Percentiles rank a stretch among this genome's conserved stretches.
Conservation (phyloP, 345 rosid genomes). For the Moricandia moricandioides region DNA sequence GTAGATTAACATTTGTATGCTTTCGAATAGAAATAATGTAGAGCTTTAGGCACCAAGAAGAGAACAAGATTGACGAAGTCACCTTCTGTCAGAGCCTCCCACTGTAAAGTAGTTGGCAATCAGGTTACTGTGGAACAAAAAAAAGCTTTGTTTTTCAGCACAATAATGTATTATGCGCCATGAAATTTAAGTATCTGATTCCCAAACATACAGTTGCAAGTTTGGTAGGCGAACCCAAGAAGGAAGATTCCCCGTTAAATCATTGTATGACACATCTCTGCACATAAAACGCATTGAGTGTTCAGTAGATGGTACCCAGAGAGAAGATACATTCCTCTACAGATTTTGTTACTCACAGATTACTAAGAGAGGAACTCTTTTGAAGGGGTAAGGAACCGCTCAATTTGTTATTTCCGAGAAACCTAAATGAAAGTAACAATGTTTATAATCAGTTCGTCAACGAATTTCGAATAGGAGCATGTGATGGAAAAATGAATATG, state of each 20-base stretch:
- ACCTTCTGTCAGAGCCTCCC: not conserved
- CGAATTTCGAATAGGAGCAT: not conserved
- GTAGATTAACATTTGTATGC: conserved; percentile 16
- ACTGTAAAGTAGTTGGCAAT: not conserved
- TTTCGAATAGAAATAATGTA: not conserved
- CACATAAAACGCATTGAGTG: not conserved
- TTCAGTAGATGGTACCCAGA: not conserved
- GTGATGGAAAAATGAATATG: not conserved
- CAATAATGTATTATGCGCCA: not conserved
- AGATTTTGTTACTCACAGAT: conserved; percentile 51
- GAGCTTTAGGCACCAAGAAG: not conserved
- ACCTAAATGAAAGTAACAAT: conserved; percentile 44
- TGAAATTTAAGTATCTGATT: conserved; percentile 12
- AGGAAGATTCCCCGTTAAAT: conserved; percentile 62
- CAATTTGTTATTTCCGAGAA: conserved; percentile 46
- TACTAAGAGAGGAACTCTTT: conserved; percentile 52
- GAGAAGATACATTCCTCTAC: conserved; percentile 14
- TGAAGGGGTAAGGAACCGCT: conserved; percentile 55
- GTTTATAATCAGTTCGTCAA: conserved; percentile 13
- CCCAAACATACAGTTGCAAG: conserved; percentile 52
- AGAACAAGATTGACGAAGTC: not conserved
- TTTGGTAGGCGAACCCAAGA: conserved; percentile 52
- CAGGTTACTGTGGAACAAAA: not conserved
- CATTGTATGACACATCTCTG: conserved; percentile 85
- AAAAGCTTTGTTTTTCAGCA: not conserved